A percentile compares a stretch with the other conserved stretches of the same genome.
phyloP scores from a whole-genome alignment of 495 filamentous ascomycete genomes.

The Cercophora newfieldiana region DNA sequence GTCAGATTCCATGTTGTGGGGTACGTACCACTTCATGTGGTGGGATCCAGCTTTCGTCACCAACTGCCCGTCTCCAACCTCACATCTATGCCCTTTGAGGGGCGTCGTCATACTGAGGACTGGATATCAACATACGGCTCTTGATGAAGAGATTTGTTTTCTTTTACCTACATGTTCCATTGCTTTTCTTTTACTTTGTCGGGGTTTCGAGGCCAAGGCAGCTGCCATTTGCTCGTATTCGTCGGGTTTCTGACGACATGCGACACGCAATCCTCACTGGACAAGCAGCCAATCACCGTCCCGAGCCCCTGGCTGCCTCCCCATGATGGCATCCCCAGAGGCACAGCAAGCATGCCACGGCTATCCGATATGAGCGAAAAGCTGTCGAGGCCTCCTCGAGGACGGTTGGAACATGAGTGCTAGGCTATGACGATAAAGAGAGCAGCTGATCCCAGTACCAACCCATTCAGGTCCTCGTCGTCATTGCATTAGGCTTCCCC shows the following conservation, averaged over 20 bases:
- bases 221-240: not conserved
- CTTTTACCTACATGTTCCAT: not conserved
- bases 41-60: not conserved
- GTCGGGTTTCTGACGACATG: not conserved
- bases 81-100: not conserved
- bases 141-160: not conserved
- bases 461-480: no score
- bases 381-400: not conserved
- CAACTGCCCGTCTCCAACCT: not conserved
- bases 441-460: not conserved
- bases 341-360: not conserved
- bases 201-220: not conserved
- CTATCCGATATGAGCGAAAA: not conserved
- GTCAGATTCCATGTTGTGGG: not conserved
- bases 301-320: not conserved
- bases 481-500: no score
- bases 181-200: not conserved
- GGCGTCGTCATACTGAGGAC: not conserved
- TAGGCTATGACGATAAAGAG: not conserved
- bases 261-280: not conserved
- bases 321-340: not conserved
- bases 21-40: no score
- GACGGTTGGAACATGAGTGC: not conserved
- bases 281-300: not conserved
- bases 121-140: not conserved